Base-by-base conservation (phyloP, 2,329 filamentous ascomycete genomes). In the Penicillium sp. region DNA sequence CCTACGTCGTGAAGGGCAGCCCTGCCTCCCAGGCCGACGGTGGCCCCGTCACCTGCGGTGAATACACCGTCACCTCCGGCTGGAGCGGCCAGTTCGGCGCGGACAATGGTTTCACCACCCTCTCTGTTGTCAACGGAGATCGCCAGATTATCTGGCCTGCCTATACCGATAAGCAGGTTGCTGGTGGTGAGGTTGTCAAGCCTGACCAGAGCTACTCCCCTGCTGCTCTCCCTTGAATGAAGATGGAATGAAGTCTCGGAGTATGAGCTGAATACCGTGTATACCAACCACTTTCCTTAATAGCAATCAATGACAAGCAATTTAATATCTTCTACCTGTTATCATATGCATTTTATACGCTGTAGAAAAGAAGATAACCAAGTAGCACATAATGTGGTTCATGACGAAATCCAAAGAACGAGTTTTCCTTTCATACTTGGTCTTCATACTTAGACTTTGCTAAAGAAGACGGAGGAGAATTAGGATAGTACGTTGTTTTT, bases 81-180 rank as follows among this genome's bases (percentile, higher is more conserved):
- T 85, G 82, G 82, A 81, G 77, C 68, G 81, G 76, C 66, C 77
- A 82, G 64, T 85, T 84, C 61, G 82, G 81, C 48, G 55, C 70
- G 13, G 78, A 69, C 59, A 72, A 79, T 26, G 82, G 80, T 61
- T 85, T 84, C 75, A 84, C 81, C 24, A 82, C 79, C 22, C 70
- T 84, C 29, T 74, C 78, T 20, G 78, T 85, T 51, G 75, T 78
- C 45, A 70, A 74, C 60, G 70, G 69, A 46, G 71, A 76, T 59
- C 56, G 51, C 35, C 58, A 66, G 51, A 84, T 84, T 54, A 67
- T 77, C 58, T 85, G 74, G 72, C 81, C 82, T 31, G 74, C 78
- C 39, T 85, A 84, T 67, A 81, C 76, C 63, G 82, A 85, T 63
- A 74, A 72, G 50, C 74, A 83, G 72, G 72, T 84, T 22, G 69